Evolutionary conservation across 768 basidiomycete species (phyloP), one percentile per base, ranked within the genome.

Genomic region (Phaffia tasmanica): DNA sequence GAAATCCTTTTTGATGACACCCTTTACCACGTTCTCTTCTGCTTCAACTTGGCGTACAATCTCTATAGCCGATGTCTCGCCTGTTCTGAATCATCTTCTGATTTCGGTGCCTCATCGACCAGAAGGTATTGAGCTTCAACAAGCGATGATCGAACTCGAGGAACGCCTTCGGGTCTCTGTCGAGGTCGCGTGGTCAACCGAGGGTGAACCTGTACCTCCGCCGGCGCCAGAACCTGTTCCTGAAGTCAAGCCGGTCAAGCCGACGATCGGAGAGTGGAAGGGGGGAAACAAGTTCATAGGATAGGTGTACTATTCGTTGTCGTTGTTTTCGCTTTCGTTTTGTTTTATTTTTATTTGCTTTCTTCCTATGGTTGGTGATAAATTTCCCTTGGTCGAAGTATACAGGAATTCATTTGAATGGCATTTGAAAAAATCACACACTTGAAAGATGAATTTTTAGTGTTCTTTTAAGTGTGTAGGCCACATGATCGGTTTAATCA

Each of bases 261-360:
- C 66, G 25, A 61, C 7, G 14, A 56, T 62, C 1, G 54, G 59
- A 6, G 55, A 57, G 21, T 67, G 66, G 66, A 62, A 63, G 61
- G 66, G 66, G 1, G 66, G 64, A 16, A 65, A 65, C 25, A 59
- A 60, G 32, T 67, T 67, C 55, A 48, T 67, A 25, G 66, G 66
- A 42, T 42, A 42, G 35, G 35, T 42, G 11, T 42, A 42, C 11
- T 11, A 11, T 42, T 42, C 35, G n/a, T n/a, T n/a, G n/a, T n/a
- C n/a, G n/a, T n/a, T n/a, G n/a, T n/a, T n/a, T n/a, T n/a, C n/a
- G n/a, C n/a, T n/a, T n/a, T n/a, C n/a, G n/a, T n/a, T n/a, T n/a
- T n/a, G n/a, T n/a, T n/a, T n/a, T n/a, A n/a, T n/a, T n/a, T 11
- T 42, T 11, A 42, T 5, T 42, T 42, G 6, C 35, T 42, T 42